Evolutionary conservation across 768 basidiomycete genomes (phyloP), one percentile per base, ranked within the genome.

Genomic region (Porpolomopsis calyptriformis): DNA sequence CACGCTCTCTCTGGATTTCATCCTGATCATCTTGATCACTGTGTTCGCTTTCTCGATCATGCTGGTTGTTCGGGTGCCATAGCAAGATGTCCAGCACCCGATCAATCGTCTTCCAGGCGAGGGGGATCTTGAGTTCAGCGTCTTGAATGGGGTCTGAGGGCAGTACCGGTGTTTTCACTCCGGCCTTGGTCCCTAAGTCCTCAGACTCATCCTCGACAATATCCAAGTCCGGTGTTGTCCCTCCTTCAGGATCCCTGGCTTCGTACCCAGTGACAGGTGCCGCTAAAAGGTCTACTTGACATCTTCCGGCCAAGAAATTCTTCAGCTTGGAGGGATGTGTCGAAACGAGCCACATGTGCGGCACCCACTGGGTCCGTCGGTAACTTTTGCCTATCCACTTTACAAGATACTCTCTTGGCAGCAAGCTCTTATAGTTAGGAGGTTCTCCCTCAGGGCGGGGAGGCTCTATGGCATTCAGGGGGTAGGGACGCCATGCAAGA

Each of bases 371-470:
- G 9, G 76, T 66, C 35, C 83, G 76, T 44, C 85, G 69, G 61
- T 86, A 97, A 52, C 90, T 87, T 37, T 83, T 67, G 33, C 72
- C 78, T 7, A 62, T 61, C 90, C 91, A 97, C 60, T 97, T 97
- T 46, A 97, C 78, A 10, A 97, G 77, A 59, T 97, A 97, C 61
- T 94, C 89, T 36, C 93, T 68, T n/a, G 87, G 88, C 12, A 93
- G 70, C 26, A 66, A 54, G 20, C 67, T 59, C 59, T 81, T 91
- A 59, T 70, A 70, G 51, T 77, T 64, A 0, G 74, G 67, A 2
- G 64, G 54, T 43, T 72, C 64, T 40, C 66, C 68, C 5, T 53
- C 41, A 5, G 64, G 56, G 23, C 54, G 63, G 20, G 64, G 49
- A 2, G 76, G 67, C 55, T 88, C 83, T 6, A 70, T 60, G 14